Conservation (phyloP, 208 protist species). For the Acanthamoeba castellanii region DNA sequence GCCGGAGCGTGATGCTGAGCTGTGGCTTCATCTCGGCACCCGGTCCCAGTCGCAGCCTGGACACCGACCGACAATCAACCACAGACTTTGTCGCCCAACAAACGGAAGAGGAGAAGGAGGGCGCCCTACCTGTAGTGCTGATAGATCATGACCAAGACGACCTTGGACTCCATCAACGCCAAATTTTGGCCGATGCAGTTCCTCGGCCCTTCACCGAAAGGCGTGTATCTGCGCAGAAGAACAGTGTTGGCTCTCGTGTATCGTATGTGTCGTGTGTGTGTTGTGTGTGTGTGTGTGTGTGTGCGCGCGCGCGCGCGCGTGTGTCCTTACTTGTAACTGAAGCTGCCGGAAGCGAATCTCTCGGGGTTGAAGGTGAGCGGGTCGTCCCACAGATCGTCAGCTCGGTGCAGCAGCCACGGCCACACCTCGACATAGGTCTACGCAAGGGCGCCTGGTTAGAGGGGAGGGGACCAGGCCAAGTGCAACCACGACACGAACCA, state of each 20-base stretch:
- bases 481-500: neutral
- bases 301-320: neutral
- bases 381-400: constrained; percentile 44
- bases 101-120: neutral
- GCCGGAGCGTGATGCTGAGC: constrained; percentile 60
- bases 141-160: constrained; percentile 52
- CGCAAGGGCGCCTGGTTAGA: neutral
- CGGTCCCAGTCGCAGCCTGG: constrained; percentile 16
- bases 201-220: constrained; percentile 42
- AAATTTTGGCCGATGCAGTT: constrained; percentile 68
- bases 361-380: constrained; percentile 30
- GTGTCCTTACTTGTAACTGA: neutral
- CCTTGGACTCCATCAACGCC: constrained; percentile 65
- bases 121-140: neutral
- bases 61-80: neutral
- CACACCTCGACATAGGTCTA: constrained; percentile 47
- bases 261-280: neutral
- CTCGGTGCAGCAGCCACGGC: constrained; percentile 61
- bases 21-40: constrained; percentile 18
- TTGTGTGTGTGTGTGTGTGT: neutral
- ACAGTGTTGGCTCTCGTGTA: neutral
- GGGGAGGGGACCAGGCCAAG: neutral
- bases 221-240: neutral
- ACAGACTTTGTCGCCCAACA: neutral
- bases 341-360: constrained; percentile 21